Evolutionary conservation across 305 asterid species (phyloP).

Genomic region (Nicotiana rustica): DNA sequence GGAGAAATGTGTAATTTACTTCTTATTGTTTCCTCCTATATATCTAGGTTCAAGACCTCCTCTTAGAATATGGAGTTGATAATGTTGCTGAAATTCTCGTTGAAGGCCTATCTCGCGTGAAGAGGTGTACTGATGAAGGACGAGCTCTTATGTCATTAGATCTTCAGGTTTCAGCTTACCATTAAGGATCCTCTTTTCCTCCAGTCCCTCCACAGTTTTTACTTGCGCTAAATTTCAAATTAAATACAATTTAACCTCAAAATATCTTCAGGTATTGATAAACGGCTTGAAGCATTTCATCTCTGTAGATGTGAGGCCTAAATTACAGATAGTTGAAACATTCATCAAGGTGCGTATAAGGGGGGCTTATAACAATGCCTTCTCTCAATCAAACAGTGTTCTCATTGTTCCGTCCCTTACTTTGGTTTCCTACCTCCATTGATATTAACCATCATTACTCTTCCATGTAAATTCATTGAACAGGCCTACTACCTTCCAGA

Average conservation of each 20-base stretch:
- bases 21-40: not conserved
- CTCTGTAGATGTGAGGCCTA: conserved; percentile 78
- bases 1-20: not conserved
- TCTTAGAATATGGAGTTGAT: conserved; percentile 90
- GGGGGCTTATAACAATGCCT: not conserved
- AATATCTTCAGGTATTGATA: conserved; percentile 75
- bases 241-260: not conserved
- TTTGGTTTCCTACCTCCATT: not conserved
- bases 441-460: conserved; percentile 9
- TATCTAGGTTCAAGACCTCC: conserved; percentile 83
- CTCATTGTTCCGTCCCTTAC: not conserved
- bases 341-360: conserved; percentile 75
- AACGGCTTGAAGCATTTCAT: conserved; percentile 95
- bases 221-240: not conserved
- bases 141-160: conserved; percentile 97
- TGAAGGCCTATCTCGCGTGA: conserved; percentile 95
- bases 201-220: not conserved
- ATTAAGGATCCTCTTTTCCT: conserved; percentile 36
- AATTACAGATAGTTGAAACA: conserved; percentile 84
- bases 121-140: conserved; percentile 97
- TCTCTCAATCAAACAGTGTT: not conserved
- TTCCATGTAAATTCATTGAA: conserved; percentile 15
- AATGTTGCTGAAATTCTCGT: conserved; percentile 84
- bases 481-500: conserved; percentile 99
- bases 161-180: conserved; percentile 76